phyloP scores from a whole-genome alignment of 176 grass and related monocot genomes.

The Carex kokanica region DNA sequence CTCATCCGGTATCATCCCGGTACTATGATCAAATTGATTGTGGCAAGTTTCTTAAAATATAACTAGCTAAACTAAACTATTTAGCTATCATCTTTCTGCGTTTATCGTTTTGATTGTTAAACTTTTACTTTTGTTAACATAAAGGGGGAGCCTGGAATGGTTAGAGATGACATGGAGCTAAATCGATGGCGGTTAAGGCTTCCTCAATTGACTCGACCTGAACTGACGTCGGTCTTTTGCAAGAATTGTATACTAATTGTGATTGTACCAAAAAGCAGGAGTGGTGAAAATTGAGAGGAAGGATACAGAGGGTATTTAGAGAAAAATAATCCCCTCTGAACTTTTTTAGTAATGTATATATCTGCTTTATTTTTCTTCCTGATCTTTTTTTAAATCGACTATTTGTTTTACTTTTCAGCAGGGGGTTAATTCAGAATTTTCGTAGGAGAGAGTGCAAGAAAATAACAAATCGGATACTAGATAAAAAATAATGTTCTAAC shows the following conservation, averaged over 20 bases:
- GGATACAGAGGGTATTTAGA: constrained; percentile 30
- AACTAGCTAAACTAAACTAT: not conserved
- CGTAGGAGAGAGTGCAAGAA: no score
- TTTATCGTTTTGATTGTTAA: not conserved
- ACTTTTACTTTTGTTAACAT: not conserved
- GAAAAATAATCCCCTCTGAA: constrained; percentile 12
- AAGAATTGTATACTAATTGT: constrained; percentile 55
- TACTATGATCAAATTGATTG: constrained; percentile 63
- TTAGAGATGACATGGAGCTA: constrained; percentile 45
- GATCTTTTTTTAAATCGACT: not conserved
- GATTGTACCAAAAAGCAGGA: constrained; percentile 52
- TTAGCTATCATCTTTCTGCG: not conserved
- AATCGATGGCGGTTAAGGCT: constrained; percentile 69
- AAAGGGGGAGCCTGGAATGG: not conserved
- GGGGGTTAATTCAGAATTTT: no score
- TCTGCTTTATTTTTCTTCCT: not conserved
- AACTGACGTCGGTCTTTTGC: constrained; percentile 45
- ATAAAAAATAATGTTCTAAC: no score
- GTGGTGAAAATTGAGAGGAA: not conserved
- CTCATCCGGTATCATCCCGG: constrained; percentile 57
- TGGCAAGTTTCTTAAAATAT: constrained; percentile 5
- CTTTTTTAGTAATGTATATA: no score
- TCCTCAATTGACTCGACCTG: constrained; percentile 46
- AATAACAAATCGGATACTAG: no score
- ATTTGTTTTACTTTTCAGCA: not conserved